Evolutionary conservation across 805 yeast species (phyloP), one percentile per base, ranked within the genome.

Genomic region (Wickerhamiella parazyma): DNA sequence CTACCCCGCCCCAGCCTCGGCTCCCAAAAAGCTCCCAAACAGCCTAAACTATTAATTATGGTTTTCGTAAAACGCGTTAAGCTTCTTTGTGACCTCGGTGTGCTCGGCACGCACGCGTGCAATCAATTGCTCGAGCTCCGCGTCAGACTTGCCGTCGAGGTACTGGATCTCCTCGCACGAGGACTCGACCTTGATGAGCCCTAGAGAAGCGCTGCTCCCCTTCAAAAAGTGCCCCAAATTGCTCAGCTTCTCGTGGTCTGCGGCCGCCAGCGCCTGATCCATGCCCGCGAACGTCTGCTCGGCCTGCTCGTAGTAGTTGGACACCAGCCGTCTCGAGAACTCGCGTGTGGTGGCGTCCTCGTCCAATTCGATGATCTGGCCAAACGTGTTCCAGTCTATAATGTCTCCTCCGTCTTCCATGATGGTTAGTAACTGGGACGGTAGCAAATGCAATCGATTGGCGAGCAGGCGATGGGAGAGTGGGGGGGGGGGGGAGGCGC

Each of bases 81-180:
- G 51, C 47, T 52, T 54, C 22, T 45, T 47, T 35, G 57, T 51
- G 37, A 58, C 56, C 45, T 60, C 62, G n/a, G 46, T 48, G 49
- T 60, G 65, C 42, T 64, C 69, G 6, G 44, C 36, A 11, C 63
- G 54, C 19, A 60, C 65, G 11, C 49, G 48, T 9, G 44, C 48
- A 8, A 63, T 45, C 31, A 61, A 52, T 16, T 47, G 47, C 26
- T 44, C 48, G 31, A 62, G 55, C 21, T 54, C 57, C 10, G 49
- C 51, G 3, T 51, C 69, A 8, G 56, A 46, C 33, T 55, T 59
- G 25, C 59, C 64, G 47, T 74, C 73, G 51, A 83, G 75, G 59
- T 87, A 87, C 62, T 91, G 98, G 49, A 91, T 87, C 51, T 87
- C 69, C 61, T 87, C 98, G 63, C 98, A 91, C 53, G 86, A 80